Base-by-base conservation (phyloP, 1,139 yeast genomes). In the Nakaseomyces delphensis region DNA sequence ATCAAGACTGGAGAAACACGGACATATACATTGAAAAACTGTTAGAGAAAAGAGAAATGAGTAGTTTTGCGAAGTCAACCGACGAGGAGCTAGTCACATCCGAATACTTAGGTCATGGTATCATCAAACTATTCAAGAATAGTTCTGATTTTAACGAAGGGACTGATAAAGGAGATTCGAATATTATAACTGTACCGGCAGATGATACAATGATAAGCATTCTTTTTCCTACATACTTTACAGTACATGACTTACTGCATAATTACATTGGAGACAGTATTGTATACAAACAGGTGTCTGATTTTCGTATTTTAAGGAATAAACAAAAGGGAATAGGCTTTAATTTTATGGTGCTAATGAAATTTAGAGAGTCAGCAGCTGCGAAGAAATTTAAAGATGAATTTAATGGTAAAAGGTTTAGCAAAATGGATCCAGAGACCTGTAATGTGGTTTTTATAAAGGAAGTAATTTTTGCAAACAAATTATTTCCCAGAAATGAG, bases 371-470 rank as follows among this genome's bases (percentile, higher is more conserved):
- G 32, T 57, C 70, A 1, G 64, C 70, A 1, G 58, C 68, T 31
- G 87, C 95, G 0, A 71, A 74, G 8, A 68, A 67, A 39, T 87
- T 89, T 60, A 79, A 79, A 51, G 70, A 72, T 39, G 69, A 69
- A 28, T 85, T 70, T 56, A 82, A 87, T 57, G 95, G 95, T 2
- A 76, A 74, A 48, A 70, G 73, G 3, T 89, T 89, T 67, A 86
- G 82, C 54, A 76, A 91, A 2, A 80, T 86, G 83, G 96, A 87
- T 54, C 87, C 95, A 0, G 96, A 87, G 57, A 70, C 77, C 13
- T 87, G 96, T 52, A 91, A 83, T 57, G 85, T 79, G 4, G 74
- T 87, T 2, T 76, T 72, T 47, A 76, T 89, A 10, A 76, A 74
- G 47, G 73, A 79, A n/a, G 74, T 86, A 4, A 63, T 45, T 13